A percentile compares a stretch with the other conserved stretches of the same genome.
These are phyloP conservation scores for Suillus subluteus DNA, from an alignment of 768 basidiomycete species.

Conservation along the genomic window DNA sequence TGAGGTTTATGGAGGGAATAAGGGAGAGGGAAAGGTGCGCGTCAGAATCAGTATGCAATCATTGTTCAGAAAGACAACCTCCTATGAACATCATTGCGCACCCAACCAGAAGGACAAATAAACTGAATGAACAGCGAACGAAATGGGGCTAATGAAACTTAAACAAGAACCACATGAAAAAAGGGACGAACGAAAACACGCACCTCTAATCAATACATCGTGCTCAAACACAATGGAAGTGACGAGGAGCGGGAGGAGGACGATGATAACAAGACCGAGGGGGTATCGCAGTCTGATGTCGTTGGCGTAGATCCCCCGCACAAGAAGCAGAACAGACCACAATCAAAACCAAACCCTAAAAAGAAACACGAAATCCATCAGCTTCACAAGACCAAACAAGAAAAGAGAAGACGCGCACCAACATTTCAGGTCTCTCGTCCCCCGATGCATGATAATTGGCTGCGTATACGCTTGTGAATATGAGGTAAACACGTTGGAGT, in stretches of 20 bases:
- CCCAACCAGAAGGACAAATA: neutral
- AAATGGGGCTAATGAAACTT: neutral
- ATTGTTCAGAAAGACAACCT: neutral
- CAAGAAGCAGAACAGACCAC: neutral
- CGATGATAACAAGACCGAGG: slow-evolving; percentile 51
- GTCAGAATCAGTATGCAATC: neutral
- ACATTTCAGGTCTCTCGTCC: slow-evolving; percentile 46
- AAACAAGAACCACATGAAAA: neutral
- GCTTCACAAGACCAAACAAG: neutral
- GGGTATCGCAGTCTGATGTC: slow-evolving; percentile 61
- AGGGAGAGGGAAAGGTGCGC: neutral
- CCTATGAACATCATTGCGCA: neutral
- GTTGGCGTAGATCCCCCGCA: neutral
- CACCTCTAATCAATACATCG: slow-evolving; percentile 64
- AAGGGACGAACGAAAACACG: slow-evolving; percentile 27
- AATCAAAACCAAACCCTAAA: neutral
- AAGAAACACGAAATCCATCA: neutral
- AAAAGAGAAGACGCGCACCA: slow-evolving; percentile 37
- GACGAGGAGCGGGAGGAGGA: slow-evolving; percentile 55
- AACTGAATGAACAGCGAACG: neutral
- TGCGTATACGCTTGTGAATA: slow-evolving; percentile 94
- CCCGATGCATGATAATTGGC: slow-evolving; percentile 90
- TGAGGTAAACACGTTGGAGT: slow-evolving; percentile 89
- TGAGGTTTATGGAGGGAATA: neutral
- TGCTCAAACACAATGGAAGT: slow-evolving; percentile 65